Base-by-base conservation (phyloP, 306 rosid genomes). In the Prunus salicina region DNA sequence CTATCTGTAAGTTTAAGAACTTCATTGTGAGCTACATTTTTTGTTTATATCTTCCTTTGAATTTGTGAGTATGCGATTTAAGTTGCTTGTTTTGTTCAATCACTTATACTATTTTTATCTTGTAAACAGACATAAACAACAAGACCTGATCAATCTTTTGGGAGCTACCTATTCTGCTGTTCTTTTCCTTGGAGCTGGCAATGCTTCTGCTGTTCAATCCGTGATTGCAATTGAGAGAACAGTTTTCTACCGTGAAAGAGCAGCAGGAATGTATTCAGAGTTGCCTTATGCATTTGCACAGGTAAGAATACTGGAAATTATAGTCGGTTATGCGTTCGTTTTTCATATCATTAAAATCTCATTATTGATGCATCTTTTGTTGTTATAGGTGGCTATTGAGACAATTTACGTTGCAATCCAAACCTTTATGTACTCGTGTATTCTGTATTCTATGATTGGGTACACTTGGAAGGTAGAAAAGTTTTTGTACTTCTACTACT, bases 181-280 rank as follows among this genome's bases (percentile, higher is more conserved):
- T 34, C 47, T 91, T 10, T 91, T 91, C 78, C 84, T 91, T 68
- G 92, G 97, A 49, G 53, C 56, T 28, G 9, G 64, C 38, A 91
- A 88, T 56, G 77, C 83, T 64, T 11, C 67, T 18, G 27, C 86
- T 4, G 91, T 90, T 46, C 93, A 88, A 49, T 86, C 93, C 0
- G 82, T 88, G 34, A 83, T 89, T 55, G 51, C 86, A 0, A 53
- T 76, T 13, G 97, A 88, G 64, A 86, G 93, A 82, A 87, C 84
- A 6, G 93, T 89, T 47, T 86, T 92, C 46, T 89, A 89, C 43
- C 85, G 88, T 2, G 97, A 92, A 88, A 88, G 88, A 72, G 93
- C 95, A 0, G 91, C 93, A 0, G 91, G 93, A 49, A 84, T 92
- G 95, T 92, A 91, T 62, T 83, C 92, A 3, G 89, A 71, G 60